phyloP scores from a whole-genome alignment of 257 asterid species.

The Solanum sejunctum region DNA sequence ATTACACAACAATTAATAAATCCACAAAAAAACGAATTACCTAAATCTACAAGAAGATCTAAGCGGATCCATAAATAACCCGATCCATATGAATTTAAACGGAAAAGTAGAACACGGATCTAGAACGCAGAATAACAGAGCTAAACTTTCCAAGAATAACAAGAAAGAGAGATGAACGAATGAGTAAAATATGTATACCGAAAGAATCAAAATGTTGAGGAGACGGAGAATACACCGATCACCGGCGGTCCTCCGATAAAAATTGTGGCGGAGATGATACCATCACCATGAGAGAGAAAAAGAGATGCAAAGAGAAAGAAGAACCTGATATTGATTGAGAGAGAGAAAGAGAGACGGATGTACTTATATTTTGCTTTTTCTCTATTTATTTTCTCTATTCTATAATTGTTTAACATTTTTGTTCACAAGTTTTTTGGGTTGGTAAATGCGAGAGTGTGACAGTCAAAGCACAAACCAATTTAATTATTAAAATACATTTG shows the following conservation, averaged over 20 bases:
- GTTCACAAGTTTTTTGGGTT: not conserved
- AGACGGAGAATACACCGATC: conserved; percentile 32
- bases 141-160: not conserved
- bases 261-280: conserved; percentile 21
- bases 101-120: not conserved
- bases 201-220: conserved; percentile 18
- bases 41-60: not conserved
- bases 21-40: not conserved
- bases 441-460: not conserved
- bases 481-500: not conserved
- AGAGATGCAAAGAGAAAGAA: not conserved
- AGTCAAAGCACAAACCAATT: conserved; percentile 2
- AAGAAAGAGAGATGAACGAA: not conserved
- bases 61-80: not conserved
- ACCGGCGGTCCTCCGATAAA: conserved; percentile 40
- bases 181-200: conserved; percentile 2
- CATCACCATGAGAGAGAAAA: conserved; percentile 24
- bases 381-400: not conserved
- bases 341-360: not conserved
- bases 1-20: not conserved
- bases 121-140: not conserved
- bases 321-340: conserved; percentile 1
- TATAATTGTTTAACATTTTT: not conserved
- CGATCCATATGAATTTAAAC: not conserved
- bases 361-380: not conserved